phyloP scores from a whole-genome alignment of 2,329 filamentous ascomycete species.

The Penicillium expansum region DNA sequence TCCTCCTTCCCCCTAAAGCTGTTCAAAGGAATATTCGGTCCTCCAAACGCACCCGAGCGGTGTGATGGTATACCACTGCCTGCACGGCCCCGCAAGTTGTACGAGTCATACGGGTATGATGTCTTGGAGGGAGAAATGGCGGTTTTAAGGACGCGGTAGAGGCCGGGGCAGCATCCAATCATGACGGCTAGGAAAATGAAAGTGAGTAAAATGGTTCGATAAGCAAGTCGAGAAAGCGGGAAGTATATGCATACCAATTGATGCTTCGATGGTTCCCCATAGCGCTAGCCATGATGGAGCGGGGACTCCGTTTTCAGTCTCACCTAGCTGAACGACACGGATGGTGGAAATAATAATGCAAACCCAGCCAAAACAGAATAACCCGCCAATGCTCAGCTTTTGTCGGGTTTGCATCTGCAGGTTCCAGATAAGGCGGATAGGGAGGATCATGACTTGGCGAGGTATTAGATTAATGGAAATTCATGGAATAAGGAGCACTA shows the following conservation, averaged over 20 bases:
- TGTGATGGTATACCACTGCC: conserved; percentile 7
- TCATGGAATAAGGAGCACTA: too few relatives aligned
- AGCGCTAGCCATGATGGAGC: conserved; percentile 38
- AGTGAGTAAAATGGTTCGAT: not conserved
- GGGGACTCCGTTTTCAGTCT: conserved; percentile 27
- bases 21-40: not conserved
- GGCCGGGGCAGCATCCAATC: conserved; percentile 20
- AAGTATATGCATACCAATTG: conserved; percentile 30
- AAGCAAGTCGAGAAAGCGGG: not conserved
- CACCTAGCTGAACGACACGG: conserved; percentile 34
- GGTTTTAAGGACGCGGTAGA: conserved; percentile 17
- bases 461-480: too few relatives aligned
- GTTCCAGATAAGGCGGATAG: conserved; percentile 37
- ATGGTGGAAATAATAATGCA: conserved; percentile 28
- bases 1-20: conserved; percentile 3
- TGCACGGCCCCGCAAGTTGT: conserved; percentile 3
- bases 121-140: conserved; percentile 7
- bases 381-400: conserved; percentile 33
- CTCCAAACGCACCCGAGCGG: not conserved
- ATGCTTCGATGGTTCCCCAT: conserved; percentile 38
- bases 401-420: conserved; percentile 35
- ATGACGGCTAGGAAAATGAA: conserved; percentile 17
- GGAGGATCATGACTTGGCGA: conserved; percentile 37
- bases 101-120: conserved; percentile 13
- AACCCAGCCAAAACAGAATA: conserved; percentile 29